Base-by-base conservation (phyloP, 139 green algal species). In the Ostreobium quekettii region DNA sequence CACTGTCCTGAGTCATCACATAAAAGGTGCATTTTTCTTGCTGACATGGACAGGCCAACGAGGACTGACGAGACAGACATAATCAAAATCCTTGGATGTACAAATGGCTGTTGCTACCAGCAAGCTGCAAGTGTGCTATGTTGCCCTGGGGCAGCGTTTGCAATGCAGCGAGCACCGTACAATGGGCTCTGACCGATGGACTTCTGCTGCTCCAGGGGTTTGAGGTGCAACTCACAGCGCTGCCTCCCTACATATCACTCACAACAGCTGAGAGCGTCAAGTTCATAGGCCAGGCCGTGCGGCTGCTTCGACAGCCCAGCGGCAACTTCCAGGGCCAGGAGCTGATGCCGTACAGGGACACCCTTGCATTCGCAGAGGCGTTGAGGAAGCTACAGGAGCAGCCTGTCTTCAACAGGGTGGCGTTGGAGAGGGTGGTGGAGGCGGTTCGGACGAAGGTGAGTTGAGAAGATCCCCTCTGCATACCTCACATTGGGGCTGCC, bases 251-350 rank as follows among this genome's bases (percentile, higher is more conserved):
- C 26, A 46, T 95, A 1, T 75, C 70, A 19, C 67, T 73, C 2
- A 60, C 74, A n/a, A 73, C 76, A 0, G 90, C 89, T 0, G 74
- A 87, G 57, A 72, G 72, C 2, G 73, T 92, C 2, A 70, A 87
- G 49, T 95, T 96, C 64, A 76, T 95, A 11, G 90, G 90, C 53
- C 82, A 89, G 62, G 83, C 90, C 11, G 90, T 95, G 73, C 78
- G 82, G 4, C 78, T 95, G 64, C 83, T 96, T 57, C 70, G 71
- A 22, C 38, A 79, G n/a, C 76, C 81, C 3, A 53, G 59, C 19
- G 74, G 67, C 1, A 59, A 42, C n/a, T 74, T 75, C 49, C 64
- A 67, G 56, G 70, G 74, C 30, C 32, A 66, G 33, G 64, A 83
- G 58, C 67, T 86, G 64, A 68, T 85, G 67, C 72, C 73, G 19